Evolutionary conservation across 1,139 yeast genomes (phyloP).

Genomic region (Protomyces arabidopsidicola): DNA sequence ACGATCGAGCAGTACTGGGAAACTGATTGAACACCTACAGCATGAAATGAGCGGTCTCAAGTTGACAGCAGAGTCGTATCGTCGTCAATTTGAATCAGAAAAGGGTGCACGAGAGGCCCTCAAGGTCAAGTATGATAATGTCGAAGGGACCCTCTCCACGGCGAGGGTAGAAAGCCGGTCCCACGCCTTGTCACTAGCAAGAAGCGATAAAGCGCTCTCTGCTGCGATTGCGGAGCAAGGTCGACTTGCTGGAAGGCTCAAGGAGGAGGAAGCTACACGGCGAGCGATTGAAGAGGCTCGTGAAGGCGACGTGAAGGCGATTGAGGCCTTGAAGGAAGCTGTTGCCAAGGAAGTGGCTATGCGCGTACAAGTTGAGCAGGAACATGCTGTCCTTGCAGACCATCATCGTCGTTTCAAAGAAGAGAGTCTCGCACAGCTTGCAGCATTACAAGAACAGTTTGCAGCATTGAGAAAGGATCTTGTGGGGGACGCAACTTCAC

Average conservation of each 20-base stretch:
- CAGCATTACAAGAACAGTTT: neutral
- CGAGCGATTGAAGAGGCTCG: neutral
- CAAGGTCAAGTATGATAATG: conserved; percentile 2
- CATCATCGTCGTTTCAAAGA: conserved; percentile 1
- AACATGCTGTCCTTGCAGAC: conserved; percentile 1
- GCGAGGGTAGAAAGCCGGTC: conserved; percentile 13
- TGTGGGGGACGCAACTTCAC: neutral
- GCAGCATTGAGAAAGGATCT: neutral
- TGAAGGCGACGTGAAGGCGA: neutral
- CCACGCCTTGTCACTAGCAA: neutral
- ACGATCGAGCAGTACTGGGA: conserved; percentile 16
- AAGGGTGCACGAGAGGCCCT: conserved; percentile 20
- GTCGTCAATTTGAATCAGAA: conserved; percentile 16
- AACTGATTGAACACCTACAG: conserved; percentile 28
- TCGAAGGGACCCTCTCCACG: conserved; percentile 21
- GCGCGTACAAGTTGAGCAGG: neutral
- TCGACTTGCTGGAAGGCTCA: neutral
- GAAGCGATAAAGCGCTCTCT: conserved; percentile 15
- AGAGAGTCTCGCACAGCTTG: neutral
- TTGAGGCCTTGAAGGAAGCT: neutral
- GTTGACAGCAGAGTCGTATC: conserved; percentile 16
- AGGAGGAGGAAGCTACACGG: neutral
- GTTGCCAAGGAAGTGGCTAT: neutral
- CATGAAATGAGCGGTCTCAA: conserved; percentile 22
- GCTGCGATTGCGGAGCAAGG: conserved; percentile 6